Conservation (phyloP, 768 basidiomycete genomes). For the Russula lepida region DNA sequence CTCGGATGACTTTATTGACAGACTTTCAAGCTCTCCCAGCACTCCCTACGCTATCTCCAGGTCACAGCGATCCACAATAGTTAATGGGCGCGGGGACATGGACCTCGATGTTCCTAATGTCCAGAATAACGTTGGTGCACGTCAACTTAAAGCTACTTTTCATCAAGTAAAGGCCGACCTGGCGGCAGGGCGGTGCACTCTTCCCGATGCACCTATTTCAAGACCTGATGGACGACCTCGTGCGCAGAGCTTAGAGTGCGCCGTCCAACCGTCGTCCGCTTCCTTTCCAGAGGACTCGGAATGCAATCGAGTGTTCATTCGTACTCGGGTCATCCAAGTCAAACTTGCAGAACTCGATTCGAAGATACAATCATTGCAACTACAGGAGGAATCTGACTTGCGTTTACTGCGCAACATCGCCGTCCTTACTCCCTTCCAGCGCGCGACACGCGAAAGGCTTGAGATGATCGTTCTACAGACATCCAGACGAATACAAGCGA, state of each 20-base stretch:
- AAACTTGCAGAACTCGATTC: constrained; percentile 61
- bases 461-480: constrained; percentile 49
- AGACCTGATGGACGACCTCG: constrained; percentile 25
- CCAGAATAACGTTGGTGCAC: constrained; percentile 50
- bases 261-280: constrained; percentile 18
- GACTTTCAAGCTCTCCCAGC: constrained; percentile 5
- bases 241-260: constrained; percentile 29
- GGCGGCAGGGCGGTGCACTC: constrained; percentile 41
- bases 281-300: constrained; percentile 13
- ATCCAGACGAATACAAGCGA: constrained; percentile 54
- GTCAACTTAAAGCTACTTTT: constrained; percentile 74
- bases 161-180: constrained; percentile 81
- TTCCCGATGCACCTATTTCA: constrained; percentile 27
- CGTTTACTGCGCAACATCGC: constrained; percentile 74
- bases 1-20: constrained; percentile 14
- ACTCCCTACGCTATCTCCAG: constrained; percentile 1
- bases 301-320: constrained; percentile 37
- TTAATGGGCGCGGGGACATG: constrained; percentile 21
- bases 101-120: constrained; percentile 40
- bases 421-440: constrained; percentile 81
- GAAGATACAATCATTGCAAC: constrained; percentile 43
- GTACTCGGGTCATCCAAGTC: constrained; percentile 47
- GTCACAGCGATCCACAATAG: constrained; percentile 5
- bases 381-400: constrained; percentile 58
- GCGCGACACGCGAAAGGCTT: constrained; percentile 72